Evolutionary conservation across 495 filamentous ascomycete species (phyloP), one percentile per base, ranked within the genome.

Genomic region (Parathielavia hyrcaniae): DNA sequence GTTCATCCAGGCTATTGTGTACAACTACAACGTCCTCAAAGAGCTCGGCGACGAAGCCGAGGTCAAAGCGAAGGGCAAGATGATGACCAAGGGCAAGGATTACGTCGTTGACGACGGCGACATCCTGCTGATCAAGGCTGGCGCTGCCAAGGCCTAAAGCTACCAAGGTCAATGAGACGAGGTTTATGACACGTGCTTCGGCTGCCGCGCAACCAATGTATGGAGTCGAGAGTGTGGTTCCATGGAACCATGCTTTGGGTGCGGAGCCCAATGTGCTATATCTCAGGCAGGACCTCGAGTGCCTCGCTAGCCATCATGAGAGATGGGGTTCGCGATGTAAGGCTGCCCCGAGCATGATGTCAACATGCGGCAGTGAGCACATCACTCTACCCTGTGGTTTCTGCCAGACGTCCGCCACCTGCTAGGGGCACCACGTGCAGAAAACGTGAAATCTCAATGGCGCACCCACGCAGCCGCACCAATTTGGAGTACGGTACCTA

Each of bases 81-180:
- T 97, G 54, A 86, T 96, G 85, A 97, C 95, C 59, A 99, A 97
- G 81, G 95, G 95, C 62, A 99, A 99, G 78, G 95, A 99, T 46
- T 97, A 99, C 70, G 82, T 95, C 14, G 83, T 89, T 50, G 83
- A 88, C 64, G 84, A 88, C 69, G 84, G 84, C 39, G 86, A 90
- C 70, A 84, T 84, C 64, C 67, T 96, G 61, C 79, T 96, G 61
- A 90, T 97, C 78, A 97, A 97, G 79, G 91, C 92, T 39, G 92
- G 92, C 69, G 92, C 92, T 67, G 92, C 92, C 54, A 96, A 96
- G 78, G 75, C 75, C 64, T 95, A 69, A 69, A 54, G 35, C 59
- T 44, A 40, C 26, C 41, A 53, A 54, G 44, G 41, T 26, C 53
- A 56, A 59, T 61, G 56, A 63, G 50, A 62, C 40, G 59, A 59